Conservation (phyloP, 176 grass and related monocot species). For the Carex cristatella region DNA sequence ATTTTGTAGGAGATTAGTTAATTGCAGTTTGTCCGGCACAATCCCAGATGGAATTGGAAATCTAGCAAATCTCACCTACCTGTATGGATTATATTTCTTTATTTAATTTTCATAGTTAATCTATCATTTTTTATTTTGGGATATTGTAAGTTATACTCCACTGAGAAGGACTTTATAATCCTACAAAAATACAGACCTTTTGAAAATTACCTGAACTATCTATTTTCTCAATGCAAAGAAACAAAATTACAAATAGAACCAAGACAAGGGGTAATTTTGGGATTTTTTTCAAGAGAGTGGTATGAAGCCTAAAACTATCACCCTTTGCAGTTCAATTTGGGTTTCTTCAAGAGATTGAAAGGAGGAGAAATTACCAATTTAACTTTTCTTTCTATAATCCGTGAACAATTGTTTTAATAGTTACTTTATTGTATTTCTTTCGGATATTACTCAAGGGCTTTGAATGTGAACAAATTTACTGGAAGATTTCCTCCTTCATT, state of each 20-base stretch:
- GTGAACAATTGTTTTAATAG: background rate
- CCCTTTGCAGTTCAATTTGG: background rate
- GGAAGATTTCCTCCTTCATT: slow-evolving; percentile 50
- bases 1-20: slow-evolving; percentile 40
- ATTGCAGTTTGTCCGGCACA: slow-evolving; percentile 48
- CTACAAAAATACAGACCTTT: background rate
- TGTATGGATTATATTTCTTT: slow-evolving; percentile 38
- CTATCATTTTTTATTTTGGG: background rate
- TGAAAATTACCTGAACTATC: background rate
- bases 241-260: background rate
- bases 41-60: slow-evolving; percentile 65
- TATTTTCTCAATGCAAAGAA: background rate
- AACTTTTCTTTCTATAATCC: slow-evolving; percentile 8
- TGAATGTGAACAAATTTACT: slow-evolving; percentile 58
- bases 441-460: slow-evolving; percentile 25
- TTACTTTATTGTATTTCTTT: background rate
- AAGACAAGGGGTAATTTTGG: background rate
- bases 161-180: background rate
- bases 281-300: background rate
- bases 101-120: background rate
- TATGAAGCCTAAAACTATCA: background rate
- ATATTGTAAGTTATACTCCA: background rate
- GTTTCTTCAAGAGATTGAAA: background rate
- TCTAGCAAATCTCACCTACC: slow-evolving; percentile 37
- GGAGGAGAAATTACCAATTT: background rate